Evolutionary conservation across 352 stramenopile genomes (phyloP), one percentile per base, ranked within the genome.

Genomic region (Hyaloperonospora brassicae): DNA sequence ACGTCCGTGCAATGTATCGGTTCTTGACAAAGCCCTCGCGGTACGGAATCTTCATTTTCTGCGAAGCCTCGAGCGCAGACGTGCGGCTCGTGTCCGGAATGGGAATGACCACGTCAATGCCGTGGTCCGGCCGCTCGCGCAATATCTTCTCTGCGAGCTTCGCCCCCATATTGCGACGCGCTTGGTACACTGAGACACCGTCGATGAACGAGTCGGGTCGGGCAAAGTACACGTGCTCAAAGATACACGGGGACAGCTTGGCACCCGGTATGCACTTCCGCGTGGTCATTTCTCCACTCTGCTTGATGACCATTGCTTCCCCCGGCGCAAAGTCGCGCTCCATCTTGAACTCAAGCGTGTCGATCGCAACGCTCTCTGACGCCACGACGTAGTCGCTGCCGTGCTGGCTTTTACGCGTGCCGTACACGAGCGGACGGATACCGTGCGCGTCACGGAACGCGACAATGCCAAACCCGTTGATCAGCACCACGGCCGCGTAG

Each of bases 211-310:
- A 98, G 76, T 99, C 97, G 7, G 97, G 97, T 38, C 97, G 88
- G 2, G 96, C 94, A 79, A 99, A 99, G 77, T 99, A 99, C 36
- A 99, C 97, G 73, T 99, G 98, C 80, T 99, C 97, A 67, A 99
- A 99, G 61, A 99, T 98, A 70, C 97, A 99, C n/a, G 97, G 96
- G 9, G 73, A 84, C 12, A 97, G 79, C 51, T 68, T 76, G 10
- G 76, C 64, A 38, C 74, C 51, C 10, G 73, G 61, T 38, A 81
- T 67, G 70, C 94, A 98, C 50, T 89, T 73, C 50, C 90, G 86
- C 10, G 80, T 88, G 48, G 88, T 81, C 30, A 98, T 86, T 40
- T 81, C 59, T 23, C 81, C 95, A 56, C 68, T 87, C 69, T 90
- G 80, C 65, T 76, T 93, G 58, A 99, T 88, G 38, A 99, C 87